phyloP scores from a whole-genome alignment of 2,329 filamentous ascomycete species.

The Scolecobasidium constrictum region DNA sequence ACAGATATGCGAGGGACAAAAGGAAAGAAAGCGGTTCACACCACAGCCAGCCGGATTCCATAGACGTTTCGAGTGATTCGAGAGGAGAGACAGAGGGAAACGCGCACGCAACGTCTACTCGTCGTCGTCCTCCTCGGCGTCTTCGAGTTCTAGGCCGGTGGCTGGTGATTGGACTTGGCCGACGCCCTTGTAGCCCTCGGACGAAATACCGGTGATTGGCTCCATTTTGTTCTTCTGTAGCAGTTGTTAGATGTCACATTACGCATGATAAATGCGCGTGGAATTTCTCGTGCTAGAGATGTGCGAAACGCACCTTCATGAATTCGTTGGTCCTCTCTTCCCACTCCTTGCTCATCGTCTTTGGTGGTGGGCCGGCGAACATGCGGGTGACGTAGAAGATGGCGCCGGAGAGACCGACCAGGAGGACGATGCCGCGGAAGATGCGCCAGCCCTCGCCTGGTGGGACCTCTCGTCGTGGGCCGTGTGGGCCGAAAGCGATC shows the following conservation, averaged over 20 bases:
- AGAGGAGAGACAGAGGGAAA: no score
- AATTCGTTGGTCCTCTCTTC: conserved; percentile 93
- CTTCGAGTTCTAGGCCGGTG: conserved; percentile 7
- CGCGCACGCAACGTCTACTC: no score
- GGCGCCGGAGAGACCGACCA: conserved; percentile 50
- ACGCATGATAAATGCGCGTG: no score
- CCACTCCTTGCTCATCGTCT: conserved; percentile 94
- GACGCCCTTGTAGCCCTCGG: conserved; percentile 66
- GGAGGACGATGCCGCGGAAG: conserved; percentile 58
- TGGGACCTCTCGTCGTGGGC: conserved; percentile 72
- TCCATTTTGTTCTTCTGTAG: conserved; percentile 48
- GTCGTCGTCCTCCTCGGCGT: conserved; percentile 8
- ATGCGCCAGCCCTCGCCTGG: conserved; percentile 79
- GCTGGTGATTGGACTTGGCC: conserved; percentile 60
- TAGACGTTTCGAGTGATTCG: no score
- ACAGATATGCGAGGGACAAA: no score
- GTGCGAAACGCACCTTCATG: conserved; percentile 57
- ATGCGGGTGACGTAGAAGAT: conserved; percentile 64
- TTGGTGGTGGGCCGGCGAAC: conserved; percentile 61
- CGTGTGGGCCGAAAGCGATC: conserved; percentile 96
- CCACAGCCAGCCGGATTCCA: no score
- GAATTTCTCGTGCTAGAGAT: no score
- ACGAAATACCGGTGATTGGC: conserved; percentile 73
- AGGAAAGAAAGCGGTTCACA: no score
- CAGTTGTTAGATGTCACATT: neutral